Conservation (phyloP, 1,284 basidiomycete species). For the Rhizoctonia solani region DNA sequence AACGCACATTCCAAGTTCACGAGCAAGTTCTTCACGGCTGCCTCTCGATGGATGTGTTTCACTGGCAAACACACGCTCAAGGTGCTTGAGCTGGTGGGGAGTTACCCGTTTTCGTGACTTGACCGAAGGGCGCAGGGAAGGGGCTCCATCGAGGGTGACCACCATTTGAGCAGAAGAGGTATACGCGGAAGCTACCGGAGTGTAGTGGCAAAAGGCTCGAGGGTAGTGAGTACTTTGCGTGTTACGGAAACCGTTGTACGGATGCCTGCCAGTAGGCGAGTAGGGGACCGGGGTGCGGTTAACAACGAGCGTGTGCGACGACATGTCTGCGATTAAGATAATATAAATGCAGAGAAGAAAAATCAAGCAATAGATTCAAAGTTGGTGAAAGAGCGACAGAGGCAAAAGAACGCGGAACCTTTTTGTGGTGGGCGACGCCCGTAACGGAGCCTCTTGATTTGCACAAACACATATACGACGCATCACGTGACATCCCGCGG, state of each 20-base stretch:
- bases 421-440: slow-evolving; percentile 33
- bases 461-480: slow-evolving; percentile 28
- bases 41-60: slow-evolving; percentile 71
- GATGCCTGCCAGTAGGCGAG: slow-evolving; percentile 13
- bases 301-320: slow-evolving; percentile 33
- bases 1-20: slow-evolving; percentile 59
- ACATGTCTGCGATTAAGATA: slow-evolving; percentile 30
- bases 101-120: slow-evolving; percentile 67
- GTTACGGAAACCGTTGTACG: slow-evolving; percentile 32
- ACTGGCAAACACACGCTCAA: slow-evolving; percentile 70
- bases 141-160: slow-evolving; percentile 26
- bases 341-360: slow-evolving; percentile 14
- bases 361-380: slow-evolving; percentile 6
- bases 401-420: slow-evolving; percentile 9
- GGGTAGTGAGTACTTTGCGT: slow-evolving; percentile 31
- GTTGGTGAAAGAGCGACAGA: slow-evolving; percentile 4
- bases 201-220: slow-evolving; percentile 32
- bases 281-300: slow-evolving; percentile 25
- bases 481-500: slow-evolving; percentile 10
- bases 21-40: slow-evolving; percentile 66
- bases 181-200: slow-evolving; percentile 12
- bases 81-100: slow-evolving; percentile 66
- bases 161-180: slow-evolving; percentile 22
- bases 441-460: slow-evolving; percentile 22
- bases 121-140: slow-evolving; percentile 25